These are phyloP conservation scores for Aspergillus leporis DNA, from an alignment of 495 filamentous ascomycete species.

Conservation along the genomic window DNA sequence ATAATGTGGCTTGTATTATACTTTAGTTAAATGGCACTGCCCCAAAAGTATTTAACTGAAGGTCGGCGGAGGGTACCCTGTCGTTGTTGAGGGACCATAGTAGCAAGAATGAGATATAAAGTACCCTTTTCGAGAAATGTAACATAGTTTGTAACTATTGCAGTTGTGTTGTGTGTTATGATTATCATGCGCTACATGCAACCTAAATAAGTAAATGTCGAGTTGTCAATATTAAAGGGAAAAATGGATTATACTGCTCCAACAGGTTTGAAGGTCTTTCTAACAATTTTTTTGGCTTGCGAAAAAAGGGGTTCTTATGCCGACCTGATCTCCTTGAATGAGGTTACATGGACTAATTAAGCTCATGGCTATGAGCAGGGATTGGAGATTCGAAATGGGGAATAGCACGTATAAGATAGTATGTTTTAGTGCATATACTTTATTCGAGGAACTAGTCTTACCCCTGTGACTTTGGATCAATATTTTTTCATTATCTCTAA, in stretches of 20 bases:
- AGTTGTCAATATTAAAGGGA: neutral
- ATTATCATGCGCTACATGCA: neutral
- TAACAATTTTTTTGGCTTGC: neutral
- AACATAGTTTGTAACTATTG: neutral
- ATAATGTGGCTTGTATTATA: neutral
- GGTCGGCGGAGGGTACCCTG: neutral
- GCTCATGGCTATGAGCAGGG: neutral
- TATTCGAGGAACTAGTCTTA: no score
- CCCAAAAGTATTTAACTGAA: neutral
- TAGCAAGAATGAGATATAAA: neutral
- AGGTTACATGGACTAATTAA: neutral
- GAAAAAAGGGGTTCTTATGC: neutral
- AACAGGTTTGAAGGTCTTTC: neutral
- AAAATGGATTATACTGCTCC: neutral
- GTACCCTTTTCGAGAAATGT: neutral
- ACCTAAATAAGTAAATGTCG: neutral
- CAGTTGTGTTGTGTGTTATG: neutral
- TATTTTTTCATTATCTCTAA: neutral
- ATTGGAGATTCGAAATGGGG: neutral
- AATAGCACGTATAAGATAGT: no score
- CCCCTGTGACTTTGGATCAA: neutral
- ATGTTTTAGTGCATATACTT: no score
- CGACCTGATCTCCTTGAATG: neutral
- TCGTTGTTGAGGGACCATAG: neutral
- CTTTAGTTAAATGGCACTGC: neutral